Conservation (phyloP, 805 yeast species). For the Lipomyces chichibuensis region DNA sequence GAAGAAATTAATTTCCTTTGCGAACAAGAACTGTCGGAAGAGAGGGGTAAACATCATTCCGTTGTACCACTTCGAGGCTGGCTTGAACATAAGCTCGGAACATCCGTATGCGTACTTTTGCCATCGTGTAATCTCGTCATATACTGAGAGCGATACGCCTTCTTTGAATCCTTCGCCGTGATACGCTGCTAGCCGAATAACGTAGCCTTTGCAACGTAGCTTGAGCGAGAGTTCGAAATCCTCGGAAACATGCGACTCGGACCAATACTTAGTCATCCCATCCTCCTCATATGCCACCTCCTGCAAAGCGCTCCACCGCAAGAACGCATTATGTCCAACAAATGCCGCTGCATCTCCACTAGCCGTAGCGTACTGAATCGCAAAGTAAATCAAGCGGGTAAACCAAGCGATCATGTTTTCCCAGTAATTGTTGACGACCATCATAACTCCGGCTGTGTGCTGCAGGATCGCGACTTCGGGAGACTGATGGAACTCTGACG, state of each 20-base stretch:
- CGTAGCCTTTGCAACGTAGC: slow-evolving; percentile 26
- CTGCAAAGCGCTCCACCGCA: slow-evolving; percentile 32
- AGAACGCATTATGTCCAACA: slow-evolving; percentile 33
- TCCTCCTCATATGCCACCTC: slow-evolving; percentile 26
- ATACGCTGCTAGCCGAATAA: slow-evolving; percentile 21
- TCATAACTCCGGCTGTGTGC: slow-evolving; percentile 29
- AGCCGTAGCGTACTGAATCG: slow-evolving; percentile 29
- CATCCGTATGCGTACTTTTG: slow-evolving; percentile 32
- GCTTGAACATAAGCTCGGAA: slow-evolving; percentile 26
- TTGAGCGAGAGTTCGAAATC: slow-evolving; percentile 32
- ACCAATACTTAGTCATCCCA: slow-evolving; percentile 29
- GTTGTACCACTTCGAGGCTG: slow-evolving; percentile 20
- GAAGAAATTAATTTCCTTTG: slow-evolving; percentile 23
- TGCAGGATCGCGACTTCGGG: slow-evolving; percentile 32
- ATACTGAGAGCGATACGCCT: slow-evolving; percentile 31
- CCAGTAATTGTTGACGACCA: slow-evolving; percentile 30
- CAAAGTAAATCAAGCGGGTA: slow-evolving; percentile 31
- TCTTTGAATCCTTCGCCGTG: slow-evolving; percentile 26
- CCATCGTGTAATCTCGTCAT: slow-evolving; percentile 34
- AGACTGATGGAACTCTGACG: slow-evolving; percentile 27
- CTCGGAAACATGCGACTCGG: slow-evolving; percentile 31
- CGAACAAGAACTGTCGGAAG: slow-evolving; percentile 22
- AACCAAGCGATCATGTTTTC: slow-evolving; percentile 32
- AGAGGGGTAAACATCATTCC: slow-evolving; percentile 24
- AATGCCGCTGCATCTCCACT: slow-evolving; percentile 34